Conservation (phyloP, 148 eudicot species). For the Camellia granthamiana region DNA sequence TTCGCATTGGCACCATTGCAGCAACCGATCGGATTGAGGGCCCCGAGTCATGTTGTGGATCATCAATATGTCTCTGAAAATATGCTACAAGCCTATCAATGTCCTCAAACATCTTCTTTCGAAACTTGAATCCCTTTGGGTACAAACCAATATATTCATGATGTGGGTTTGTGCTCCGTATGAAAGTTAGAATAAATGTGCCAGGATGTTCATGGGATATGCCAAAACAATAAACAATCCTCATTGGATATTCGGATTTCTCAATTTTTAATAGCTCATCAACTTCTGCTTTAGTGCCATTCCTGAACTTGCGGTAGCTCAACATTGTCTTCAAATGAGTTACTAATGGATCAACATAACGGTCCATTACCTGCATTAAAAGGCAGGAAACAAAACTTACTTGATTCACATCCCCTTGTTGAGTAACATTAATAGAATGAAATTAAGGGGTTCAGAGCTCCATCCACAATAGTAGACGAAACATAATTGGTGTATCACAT, state of each 20-base stretch:
- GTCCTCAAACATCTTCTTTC: conserved; percentile 80
- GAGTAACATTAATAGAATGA: not conserved
- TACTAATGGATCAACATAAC: conserved; percentile 96
- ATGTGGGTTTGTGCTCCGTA: conserved; percentile 85
- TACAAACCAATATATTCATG: conserved; percentile 90
- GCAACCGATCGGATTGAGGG: conserved; percentile 85
- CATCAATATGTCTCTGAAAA: conserved; percentile 90
- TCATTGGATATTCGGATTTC: conserved; percentile 62
- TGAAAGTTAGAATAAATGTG: conserved; percentile 79
- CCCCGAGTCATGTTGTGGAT: conserved; percentile 59
- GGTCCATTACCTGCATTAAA: conserved; percentile 78
- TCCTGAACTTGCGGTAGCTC: conserved; percentile 75
- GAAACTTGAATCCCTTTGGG: conserved; percentile 91
- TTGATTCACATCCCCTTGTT: not conserved
- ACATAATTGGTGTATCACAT: not conserved
- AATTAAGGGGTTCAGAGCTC: not conserved
- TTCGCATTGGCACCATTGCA: conserved; percentile 95
- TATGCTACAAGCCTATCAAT: conserved; percentile 78
- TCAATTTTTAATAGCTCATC: conserved; percentile 73
- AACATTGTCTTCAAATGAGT: conserved; percentile 81
- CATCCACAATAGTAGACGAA: not conserved
- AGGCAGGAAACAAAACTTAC: not conserved
- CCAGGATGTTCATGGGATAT: conserved; percentile 98
- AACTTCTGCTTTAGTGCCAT: conserved; percentile 86
- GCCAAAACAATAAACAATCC: conserved; percentile 86